These are phyloP conservation scores for Mortierella sp. DNA, from an alignment of 371 early-diverging fungal genomes.

Conservation along the genomic window DNA sequence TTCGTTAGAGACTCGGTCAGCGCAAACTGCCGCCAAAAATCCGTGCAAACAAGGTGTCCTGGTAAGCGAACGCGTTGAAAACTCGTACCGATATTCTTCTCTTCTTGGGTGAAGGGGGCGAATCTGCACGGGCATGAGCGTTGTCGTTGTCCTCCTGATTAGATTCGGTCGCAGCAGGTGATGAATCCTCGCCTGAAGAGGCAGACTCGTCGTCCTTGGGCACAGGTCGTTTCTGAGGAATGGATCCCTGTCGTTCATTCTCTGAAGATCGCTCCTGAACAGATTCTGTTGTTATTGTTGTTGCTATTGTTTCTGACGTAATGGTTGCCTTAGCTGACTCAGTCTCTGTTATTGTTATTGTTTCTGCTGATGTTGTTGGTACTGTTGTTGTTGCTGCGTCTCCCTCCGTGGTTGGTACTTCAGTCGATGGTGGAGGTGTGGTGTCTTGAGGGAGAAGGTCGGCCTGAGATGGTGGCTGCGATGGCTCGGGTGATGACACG, in stretches of 20 bases:
- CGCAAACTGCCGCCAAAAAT: neutral
- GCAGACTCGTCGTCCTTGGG: neutral
- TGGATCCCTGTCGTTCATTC: neutral
- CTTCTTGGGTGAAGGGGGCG: slow-evolving; percentile 26
- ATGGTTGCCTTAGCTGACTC: neutral
- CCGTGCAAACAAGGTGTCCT: neutral
- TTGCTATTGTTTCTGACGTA: neutral
- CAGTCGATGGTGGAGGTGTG: neutral
- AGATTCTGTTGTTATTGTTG: neutral
- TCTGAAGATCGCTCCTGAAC: neutral
- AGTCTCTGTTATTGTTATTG: neutral
- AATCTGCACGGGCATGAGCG: neutral
- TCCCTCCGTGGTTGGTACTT: neutral
- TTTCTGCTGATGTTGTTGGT: neutral
- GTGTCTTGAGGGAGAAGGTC: neutral
- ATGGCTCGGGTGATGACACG: no score
- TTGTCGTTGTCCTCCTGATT: slow-evolving; percentile 24
- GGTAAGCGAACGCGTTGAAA: neutral
- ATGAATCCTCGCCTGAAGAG: slow-evolving; percentile 1
- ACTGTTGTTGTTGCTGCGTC: neutral
- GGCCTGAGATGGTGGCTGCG: neutral
- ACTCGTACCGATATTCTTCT: slow-evolving; percentile 43
- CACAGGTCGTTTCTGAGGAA: slow-evolving; percentile 18
- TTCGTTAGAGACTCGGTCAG: neutral
- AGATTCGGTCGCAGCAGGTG: neutral